phyloP scores from a whole-genome alignment of 2,329 filamentous ascomycete species.

The Penicillium frequentans region DNA sequence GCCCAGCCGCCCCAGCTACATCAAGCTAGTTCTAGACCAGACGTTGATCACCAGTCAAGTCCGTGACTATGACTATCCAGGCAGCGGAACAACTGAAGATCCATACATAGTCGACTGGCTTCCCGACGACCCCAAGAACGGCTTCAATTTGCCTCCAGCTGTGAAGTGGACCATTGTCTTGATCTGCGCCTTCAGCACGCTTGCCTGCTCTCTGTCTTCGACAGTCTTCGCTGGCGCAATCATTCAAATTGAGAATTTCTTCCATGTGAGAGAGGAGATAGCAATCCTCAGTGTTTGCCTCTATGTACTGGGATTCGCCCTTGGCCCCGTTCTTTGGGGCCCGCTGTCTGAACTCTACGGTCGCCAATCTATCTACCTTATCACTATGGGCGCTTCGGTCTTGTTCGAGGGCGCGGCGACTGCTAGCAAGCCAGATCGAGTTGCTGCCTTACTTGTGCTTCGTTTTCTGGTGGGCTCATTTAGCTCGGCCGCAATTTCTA shows the following conservation, averaged over 20 bases:
- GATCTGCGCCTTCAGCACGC: background rate
- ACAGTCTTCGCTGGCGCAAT: background rate
- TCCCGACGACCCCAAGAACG: background rate
- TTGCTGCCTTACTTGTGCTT: slow-evolving; percentile 54
- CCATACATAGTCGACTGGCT: background rate
- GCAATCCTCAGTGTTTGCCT: background rate
- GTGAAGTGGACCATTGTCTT: background rate
- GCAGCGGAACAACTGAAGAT: background rate
- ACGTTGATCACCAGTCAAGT: background rate
- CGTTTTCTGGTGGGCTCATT: slow-evolving; percentile 64
- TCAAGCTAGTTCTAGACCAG: background rate
- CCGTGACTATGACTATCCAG: background rate
- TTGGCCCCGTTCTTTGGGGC: slow-evolving; percentile 4
- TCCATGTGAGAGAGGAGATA: background rate
- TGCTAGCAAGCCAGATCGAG: background rate
- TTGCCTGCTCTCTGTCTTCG: background rate
- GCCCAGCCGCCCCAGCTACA: background rate
- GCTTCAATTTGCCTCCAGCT: background rate
- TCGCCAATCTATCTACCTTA: slow-evolving; percentile 4
- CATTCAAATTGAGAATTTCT: background rate
- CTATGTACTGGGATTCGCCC: slow-evolving; percentile 5
- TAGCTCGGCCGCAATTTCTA: slow-evolving; percentile 59
- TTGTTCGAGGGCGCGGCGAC: background rate
- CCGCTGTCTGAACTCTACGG: slow-evolving; percentile 1
- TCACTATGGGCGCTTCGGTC: background rate